Evolutionary conservation across 2,329 filamentous ascomycete genomes (phyloP).

Genomic region (Talaromyces sp.): DNA sequence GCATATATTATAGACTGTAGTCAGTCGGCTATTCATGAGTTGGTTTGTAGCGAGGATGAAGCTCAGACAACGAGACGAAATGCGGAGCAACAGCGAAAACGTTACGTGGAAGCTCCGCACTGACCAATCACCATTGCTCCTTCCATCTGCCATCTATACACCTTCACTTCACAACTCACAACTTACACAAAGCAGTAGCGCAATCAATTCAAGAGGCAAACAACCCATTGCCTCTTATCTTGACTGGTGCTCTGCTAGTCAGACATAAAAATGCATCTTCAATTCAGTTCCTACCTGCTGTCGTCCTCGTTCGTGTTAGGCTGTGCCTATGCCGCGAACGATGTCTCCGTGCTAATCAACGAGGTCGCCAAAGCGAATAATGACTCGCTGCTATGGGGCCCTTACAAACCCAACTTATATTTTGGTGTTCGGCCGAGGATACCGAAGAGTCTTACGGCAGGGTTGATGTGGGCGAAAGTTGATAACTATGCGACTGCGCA

Average conservation of each 20-base stretch:
- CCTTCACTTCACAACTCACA: neutral
- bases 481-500: constrained; percentile 74
- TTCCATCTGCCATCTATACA: neutral
- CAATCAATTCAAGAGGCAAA: constrained; percentile 22
- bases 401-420: constrained; percentile 90
- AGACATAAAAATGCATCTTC: constrained; percentile 30
- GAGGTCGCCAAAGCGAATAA: constrained; percentile 57
- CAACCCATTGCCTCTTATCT: constrained; percentile 7
- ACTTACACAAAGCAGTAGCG: constrained; percentile 12
- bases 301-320: constrained; percentile 29
- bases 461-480: constrained; percentile 83
- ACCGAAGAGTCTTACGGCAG: constrained; percentile 74
- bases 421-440: constrained; percentile 83
- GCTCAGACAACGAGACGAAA: neutral
- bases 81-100: constrained; percentile 11
- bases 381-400: constrained; percentile 88
- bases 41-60: neutral
- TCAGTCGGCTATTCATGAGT: neutral
- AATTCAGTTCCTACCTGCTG: constrained; percentile 27
- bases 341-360: constrained; percentile 35
- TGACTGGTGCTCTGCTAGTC: constrained; percentile 21
- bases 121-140: constrained; percentile 9
- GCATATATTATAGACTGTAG: neutral
- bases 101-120: constrained; percentile 19
- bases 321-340: constrained; percentile 27